These are phyloP conservation scores for Saprolegnia parasitica DNA, from an alignment of 352 stramenopile genomes.

Conservation along the genomic window DNA sequence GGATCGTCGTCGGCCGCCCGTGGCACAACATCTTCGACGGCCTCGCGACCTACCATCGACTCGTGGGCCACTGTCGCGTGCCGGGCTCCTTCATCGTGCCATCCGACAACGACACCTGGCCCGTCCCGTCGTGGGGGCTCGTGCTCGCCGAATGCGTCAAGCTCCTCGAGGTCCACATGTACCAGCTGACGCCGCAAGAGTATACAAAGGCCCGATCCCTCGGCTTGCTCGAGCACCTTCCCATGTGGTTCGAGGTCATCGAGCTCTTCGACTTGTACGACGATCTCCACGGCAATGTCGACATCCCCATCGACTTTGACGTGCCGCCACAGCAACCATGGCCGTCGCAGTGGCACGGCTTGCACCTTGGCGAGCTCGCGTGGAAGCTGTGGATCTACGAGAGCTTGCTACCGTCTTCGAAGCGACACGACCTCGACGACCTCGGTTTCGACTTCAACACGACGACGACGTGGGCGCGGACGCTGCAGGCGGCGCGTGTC, in stretches of 20 bases:
- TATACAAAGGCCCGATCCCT: neutral
- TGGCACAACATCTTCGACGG: neutral
- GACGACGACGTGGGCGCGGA: neutral
- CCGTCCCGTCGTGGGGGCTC: neutral
- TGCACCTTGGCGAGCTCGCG: neutral
- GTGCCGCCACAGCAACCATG: neutral
- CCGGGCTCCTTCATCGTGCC: neutral
- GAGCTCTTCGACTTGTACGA: neutral
- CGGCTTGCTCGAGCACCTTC: neutral
- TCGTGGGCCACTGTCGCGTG: neutral
- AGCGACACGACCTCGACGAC: neutral
- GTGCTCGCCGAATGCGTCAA: neutral
- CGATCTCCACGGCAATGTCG: neutral
- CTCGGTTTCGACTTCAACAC: neutral
- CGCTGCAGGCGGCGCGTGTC: neutral
- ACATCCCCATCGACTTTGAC: neutral
- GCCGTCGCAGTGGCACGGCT: neutral
- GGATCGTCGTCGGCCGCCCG: neutral
- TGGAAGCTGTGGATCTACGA: constrained; percentile 9
- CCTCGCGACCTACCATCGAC: neutral
- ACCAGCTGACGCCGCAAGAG: neutral
- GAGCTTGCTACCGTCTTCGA: neutral
- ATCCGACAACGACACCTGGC: neutral
- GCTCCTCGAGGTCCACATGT: neutral
- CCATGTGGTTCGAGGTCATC: neutral